Evolutionary conservation across 768 basidiomycete genomes (phyloP).

Genomic region (Macrolepiota albuminosa): DNA sequence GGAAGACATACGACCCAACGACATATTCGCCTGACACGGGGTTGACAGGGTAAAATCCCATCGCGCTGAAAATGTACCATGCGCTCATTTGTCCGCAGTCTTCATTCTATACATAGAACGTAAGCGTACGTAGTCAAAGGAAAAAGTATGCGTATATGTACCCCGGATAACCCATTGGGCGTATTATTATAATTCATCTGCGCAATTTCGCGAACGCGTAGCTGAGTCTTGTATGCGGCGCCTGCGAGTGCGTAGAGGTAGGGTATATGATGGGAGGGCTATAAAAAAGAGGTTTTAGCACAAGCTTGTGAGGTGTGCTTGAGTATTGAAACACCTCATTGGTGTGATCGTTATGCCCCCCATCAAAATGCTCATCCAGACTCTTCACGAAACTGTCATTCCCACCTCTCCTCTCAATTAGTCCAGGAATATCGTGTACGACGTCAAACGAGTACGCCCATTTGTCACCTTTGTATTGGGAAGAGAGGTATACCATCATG

Average conservation of each 20-base stretch:
- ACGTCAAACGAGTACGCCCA: constrained; percentile 77
- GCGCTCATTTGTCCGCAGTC: constrained; percentile 91
- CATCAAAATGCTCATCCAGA: constrained; percentile 52
- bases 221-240: constrained; percentile 66
- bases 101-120: constrained; percentile 53
- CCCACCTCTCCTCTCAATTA: constrained; percentile 64
- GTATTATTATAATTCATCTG: constrained; percentile 60
- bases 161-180: constrained; percentile 67
- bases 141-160: constrained; percentile 24
- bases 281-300: neutral
- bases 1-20: constrained; percentile 57
- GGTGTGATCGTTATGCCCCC: constrained; percentile 76
- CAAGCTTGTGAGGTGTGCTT: neutral
- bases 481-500: no score
- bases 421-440: constrained; percentile 60
- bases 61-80: constrained; percentile 79
- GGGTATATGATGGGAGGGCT: constrained; percentile 86
- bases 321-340: constrained; percentile 51
- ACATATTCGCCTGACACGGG: constrained; percentile 74
- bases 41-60: constrained; percentile 85
- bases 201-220: constrained; percentile 66
- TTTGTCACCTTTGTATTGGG: constrained; percentile 32
- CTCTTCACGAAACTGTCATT: constrained; percentile 59
- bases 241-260: constrained; percentile 75
- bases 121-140: no score